Conservation (phyloP, 1,284 basidiomycete genomes). For the Melampsora larici-populina region DNA sequence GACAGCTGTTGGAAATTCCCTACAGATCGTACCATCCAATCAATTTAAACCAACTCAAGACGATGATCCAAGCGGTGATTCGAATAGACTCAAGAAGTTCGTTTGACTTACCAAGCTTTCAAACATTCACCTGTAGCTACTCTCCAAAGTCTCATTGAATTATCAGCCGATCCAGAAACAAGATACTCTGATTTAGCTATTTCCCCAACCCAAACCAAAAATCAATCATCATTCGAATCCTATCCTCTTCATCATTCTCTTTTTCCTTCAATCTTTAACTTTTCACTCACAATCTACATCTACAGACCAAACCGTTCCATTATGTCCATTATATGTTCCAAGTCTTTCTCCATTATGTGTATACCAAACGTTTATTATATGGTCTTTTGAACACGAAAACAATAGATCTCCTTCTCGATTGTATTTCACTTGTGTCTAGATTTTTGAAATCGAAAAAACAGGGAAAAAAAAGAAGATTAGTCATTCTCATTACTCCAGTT, state of each 20-base stretch:
- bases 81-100: background rate
- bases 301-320: conserved; percentile 93
- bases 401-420: conserved; percentile 94
- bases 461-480: background rate
- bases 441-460: background rate
- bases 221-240: background rate
- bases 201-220: background rate
- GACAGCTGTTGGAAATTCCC: conserved; percentile 98
- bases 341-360: conserved; percentile 97
- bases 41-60: conserved; percentile 57
- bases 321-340: conserved; percentile 94
- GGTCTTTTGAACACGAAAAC: conserved; percentile 94
- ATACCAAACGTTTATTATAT: conserved; percentile 93
- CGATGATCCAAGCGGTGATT: background rate
- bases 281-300: conserved; percentile 81
- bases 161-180: conserved; percentile 81
- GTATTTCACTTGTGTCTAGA: conserved; percentile 59
- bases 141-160: conserved; percentile 85
- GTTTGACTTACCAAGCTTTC: conserved; percentile 44
- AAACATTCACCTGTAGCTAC: conserved; percentile 82
- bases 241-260: background rate
- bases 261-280: background rate
- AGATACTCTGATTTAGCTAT: conserved; percentile 78
- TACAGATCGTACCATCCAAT: conserved; percentile 57
- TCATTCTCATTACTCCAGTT: too few relatives aligned